Conservation (phyloP, 306 rosid species). For the Fagus sylvatica region DNA sequence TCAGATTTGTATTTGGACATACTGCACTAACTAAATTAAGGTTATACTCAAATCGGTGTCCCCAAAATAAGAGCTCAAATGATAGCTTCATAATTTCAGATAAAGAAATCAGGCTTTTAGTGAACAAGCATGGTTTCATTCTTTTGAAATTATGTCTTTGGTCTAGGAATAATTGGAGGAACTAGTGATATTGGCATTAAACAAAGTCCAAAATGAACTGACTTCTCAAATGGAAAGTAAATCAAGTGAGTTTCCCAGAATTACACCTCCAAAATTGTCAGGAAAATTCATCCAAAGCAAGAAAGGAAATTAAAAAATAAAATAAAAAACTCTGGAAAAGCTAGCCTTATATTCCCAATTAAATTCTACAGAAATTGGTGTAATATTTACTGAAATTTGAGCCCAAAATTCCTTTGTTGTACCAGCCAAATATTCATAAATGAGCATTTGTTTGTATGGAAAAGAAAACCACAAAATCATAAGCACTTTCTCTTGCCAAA, state of each 20-base stretch:
- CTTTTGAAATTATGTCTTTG: neutral
- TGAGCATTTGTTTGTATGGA: neutral
- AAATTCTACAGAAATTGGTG: neutral
- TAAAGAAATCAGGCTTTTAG: neutral
- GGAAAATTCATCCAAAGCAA: neutral
- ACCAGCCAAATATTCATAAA: neutral
- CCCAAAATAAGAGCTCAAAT: neutral
- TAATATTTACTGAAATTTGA: neutral
- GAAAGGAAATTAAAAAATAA: too few species aligned
- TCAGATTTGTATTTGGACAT: neutral
- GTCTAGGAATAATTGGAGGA: neutral
- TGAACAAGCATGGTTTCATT: neutral
- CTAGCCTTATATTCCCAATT: neutral
- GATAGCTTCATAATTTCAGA: neutral
- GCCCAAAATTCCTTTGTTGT: neutral
- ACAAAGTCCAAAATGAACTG: neutral
- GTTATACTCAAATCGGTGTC: neutral
- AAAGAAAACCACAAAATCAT: slow-evolving; percentile 13
- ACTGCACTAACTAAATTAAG: neutral
- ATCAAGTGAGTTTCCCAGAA: neutral
- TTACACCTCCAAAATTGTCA: neutral
- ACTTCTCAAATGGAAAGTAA: neutral
- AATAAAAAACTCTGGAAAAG: neutral
- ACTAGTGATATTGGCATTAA: neutral
- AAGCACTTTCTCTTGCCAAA: slow-evolving; percentile 2